A percentile compares a stretch with the other conserved stretches of the same genome.
These are phyloP conservation scores for Lepiota brunneoincarnata DNA, from an alignment of 768 basidiomycete species.

Conservation along the genomic window DNA sequence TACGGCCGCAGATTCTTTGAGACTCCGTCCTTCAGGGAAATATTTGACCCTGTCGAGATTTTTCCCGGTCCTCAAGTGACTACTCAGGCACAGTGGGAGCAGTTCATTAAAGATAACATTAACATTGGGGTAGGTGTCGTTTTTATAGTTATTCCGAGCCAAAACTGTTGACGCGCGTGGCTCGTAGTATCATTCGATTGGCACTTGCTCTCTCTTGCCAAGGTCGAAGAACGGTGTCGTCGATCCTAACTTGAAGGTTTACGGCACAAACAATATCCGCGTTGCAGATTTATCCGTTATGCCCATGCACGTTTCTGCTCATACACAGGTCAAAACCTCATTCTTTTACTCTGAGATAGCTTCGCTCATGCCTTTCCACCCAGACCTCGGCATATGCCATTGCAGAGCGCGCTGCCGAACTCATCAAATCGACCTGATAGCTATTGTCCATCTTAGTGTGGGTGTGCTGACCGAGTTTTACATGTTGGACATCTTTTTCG, in stretches of 20 bases:
- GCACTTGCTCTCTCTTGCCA: slow-evolving; percentile 17
- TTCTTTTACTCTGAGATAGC: background rate
- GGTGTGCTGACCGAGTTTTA: no score
- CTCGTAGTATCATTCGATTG: slow-evolving; percentile 29
- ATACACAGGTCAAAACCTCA: slow-evolving; percentile 15
- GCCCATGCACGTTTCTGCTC: slow-evolving; percentile 47
- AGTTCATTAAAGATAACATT: slow-evolving; percentile 21
- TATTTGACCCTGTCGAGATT: slow-evolving; percentile 26
- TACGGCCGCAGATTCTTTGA: slow-evolving; percentile 29
- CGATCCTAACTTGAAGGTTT: slow-evolving; percentile 41
- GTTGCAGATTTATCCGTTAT: slow-evolving; percentile 51
- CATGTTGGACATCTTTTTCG: no score
- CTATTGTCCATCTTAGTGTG: no score
- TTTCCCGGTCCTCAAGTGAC: slow-evolving; percentile 24
- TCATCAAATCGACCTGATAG: slow-evolving; percentile 40
- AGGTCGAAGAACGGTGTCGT: slow-evolving; percentile 39
- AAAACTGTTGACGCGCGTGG: background rate
- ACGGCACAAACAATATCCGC: slow-evolving; percentile 47
- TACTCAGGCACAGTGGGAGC: slow-evolving; percentile 23
- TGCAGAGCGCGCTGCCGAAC: slow-evolving; percentile 53
- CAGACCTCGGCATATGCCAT: slow-evolving; percentile 49
- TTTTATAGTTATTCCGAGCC: background rate
- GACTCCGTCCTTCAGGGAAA: slow-evolving; percentile 25
- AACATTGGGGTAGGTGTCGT: slow-evolving; percentile 21
- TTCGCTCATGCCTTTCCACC: slow-evolving; percentile 14